Conservation (phyloP, 2,329 filamentous ascomycete genomes). For the Microcera coccophila region DNA sequence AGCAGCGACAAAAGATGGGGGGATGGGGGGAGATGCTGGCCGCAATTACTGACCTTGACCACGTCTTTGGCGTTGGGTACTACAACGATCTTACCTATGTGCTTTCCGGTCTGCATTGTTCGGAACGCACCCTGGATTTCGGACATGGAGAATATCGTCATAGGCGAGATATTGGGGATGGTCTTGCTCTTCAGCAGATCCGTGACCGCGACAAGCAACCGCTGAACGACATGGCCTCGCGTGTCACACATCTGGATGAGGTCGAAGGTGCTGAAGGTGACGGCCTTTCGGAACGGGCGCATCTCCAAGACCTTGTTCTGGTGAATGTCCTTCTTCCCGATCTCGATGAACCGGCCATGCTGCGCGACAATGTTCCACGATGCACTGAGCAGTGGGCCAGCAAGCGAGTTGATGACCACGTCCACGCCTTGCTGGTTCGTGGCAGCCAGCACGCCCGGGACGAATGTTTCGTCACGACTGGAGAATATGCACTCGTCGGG, state of each 20-base stretch:
- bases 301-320: constrained; percentile 8
- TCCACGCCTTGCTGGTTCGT: constrained; percentile 33
- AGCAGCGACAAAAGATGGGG: neutral
- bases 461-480: constrained; percentile 31
- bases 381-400: constrained; percentile 27
- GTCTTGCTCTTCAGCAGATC: constrained; percentile 32
- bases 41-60: neutral
- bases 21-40: neutral
- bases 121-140: neutral
- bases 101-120: constrained; percentile 6
- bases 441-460: constrained; percentile 17
- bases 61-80: neutral
- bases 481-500: constrained; percentile 32
- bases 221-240: constrained; percentile 38
- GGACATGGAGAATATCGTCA: constrained; percentile 27
- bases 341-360: constrained; percentile 34
- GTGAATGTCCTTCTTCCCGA: constrained; percentile 31
- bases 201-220: constrained; percentile 37
- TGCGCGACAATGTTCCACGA: constrained; percentile 35
- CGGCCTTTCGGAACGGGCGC: constrained; percentile 14
- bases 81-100: constrained; percentile 8
- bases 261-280: constrained; percentile 15
- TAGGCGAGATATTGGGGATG: constrained; percentile 35
- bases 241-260: constrained; percentile 38
- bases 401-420: constrained; percentile 32